Base-by-base conservation (phyloP, 192 early-diverging fungal species). In the Rhizophagus clarus region DNA sequence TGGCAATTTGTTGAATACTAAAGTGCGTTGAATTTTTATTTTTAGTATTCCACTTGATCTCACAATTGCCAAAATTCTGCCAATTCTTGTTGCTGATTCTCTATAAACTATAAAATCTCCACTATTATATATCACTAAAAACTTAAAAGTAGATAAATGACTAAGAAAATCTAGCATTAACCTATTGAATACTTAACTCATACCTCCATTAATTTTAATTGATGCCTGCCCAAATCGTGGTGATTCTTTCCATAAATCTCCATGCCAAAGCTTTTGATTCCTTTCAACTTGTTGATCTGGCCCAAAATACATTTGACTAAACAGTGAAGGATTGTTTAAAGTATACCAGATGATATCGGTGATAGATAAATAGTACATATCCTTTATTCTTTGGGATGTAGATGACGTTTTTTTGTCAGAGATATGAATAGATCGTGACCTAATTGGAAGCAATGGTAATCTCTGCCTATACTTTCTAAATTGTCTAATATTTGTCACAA, bases 241-340 rank as follows among this genome's bases (percentile, higher is more conserved):
- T 1, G 11, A 71, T n/a, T 37, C 69, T n/a, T 71, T 71, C 14
- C 69, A 71, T 2, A 71, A 17, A 9, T 71, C 4, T 2, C 34
- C 37, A 71, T 71, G 69, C 69, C 69, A 71, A 12, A 71, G 42
- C 12, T 71, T 37, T 42, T 24, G 14, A 15, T 71, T 71, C 42
- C 20, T 37, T 34, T 24, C 24, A 8, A 24, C n/a, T n/a, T 40
- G 1, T 42, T 42, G 20, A 1, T 17, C 69, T 8, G 17, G 32
- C 3, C 69, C 69, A 9, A 71, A 71, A 45, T 71, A 71, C 37
- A 71, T 34, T 40, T 37, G 32, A 20, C 9, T n/a, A 37, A 42
- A 20, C 42, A 37, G 9, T 71, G 9, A 42, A 71, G 69, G 69
- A 37, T 71, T 71, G 15, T 71, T 45, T n/a, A 71, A 17, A 34